Conservation (phyloP, 331 rosid species). For the Spiraea crenata region DNA sequence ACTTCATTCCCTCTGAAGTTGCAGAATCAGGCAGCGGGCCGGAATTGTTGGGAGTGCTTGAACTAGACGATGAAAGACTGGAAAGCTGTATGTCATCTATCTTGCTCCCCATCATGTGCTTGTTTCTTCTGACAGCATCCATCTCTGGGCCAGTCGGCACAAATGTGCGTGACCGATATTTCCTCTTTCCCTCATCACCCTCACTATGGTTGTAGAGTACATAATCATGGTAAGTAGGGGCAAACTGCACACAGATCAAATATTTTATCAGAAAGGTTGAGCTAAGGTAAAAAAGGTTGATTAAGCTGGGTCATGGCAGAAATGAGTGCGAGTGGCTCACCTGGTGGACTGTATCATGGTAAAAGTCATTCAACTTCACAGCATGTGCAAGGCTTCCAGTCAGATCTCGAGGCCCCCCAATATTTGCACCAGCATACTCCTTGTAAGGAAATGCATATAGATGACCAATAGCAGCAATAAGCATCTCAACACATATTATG, state of each 20-base stretch:
- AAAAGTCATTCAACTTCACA: constrained; percentile 80
- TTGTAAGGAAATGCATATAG: constrained; percentile 99
- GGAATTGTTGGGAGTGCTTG: constrained; percentile 51
- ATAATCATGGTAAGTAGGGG: constrained; percentile 98
- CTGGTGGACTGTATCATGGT: constrained; percentile 98
- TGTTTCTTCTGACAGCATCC: constrained; percentile 82
- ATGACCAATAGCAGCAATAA: constrained; percentile 89
- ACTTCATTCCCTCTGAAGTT: constrained; percentile 44
- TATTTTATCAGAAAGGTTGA: constrained; percentile 23
- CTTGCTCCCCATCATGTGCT: constrained; percentile 64
- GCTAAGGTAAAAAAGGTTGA: not conserved
- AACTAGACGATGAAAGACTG: constrained; percentile 53
- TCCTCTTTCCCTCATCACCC: constrained; percentile 82
- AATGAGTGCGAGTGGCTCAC: constrained; percentile 36
- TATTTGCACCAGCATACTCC: constrained; percentile 98
- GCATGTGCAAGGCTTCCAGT: constrained; percentile 95
- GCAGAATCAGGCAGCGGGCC: constrained; percentile 32
- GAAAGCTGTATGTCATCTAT: constrained; percentile 84
- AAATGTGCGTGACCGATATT: constrained; percentile 92
- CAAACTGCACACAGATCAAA: constrained; percentile 61
- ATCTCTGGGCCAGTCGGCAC: constrained; percentile 98
- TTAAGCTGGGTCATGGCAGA: not conserved
- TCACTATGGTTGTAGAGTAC: constrained; percentile 90
- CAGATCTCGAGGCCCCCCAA: constrained; percentile 68
- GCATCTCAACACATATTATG: constrained; percentile 96